Percentiles rank a stretch among this genome's conserved stretches.
These are phyloP conservation scores for Sarocladium strictum DNA, from an alignment of 2,329 filamentous ascomycete species.

Conservation along the genomic window DNA sequence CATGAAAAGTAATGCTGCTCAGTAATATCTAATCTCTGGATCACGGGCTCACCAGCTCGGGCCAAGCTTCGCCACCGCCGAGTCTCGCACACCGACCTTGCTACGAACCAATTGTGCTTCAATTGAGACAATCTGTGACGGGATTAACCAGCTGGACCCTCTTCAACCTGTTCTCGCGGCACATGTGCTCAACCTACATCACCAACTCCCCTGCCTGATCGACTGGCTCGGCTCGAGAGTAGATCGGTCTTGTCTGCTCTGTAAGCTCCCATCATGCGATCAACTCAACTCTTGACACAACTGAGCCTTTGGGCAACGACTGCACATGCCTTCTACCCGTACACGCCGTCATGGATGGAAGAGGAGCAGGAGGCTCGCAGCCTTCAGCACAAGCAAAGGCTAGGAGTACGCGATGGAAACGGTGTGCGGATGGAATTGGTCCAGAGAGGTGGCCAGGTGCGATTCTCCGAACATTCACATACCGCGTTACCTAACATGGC, in stretches of 20 bases:
- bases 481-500: not conserved
- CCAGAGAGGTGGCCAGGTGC: constrained; percentile 22
- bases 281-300: constrained; percentile 32
- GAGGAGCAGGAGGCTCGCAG: constrained; percentile 23
- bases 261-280: constrained; percentile 32
- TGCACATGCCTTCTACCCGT: constrained; percentile 43
- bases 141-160: constrained; percentile 12
- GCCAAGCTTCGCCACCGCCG: constrained; percentile 6
- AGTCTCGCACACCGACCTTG: constrained; percentile 5
- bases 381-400: constrained; percentile 16
- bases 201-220: not conserved
- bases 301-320: constrained; percentile 42
- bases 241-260: constrained; percentile 4
- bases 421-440: constrained; percentile 35
- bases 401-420: constrained; percentile 14
- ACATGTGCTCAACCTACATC: not conserved
- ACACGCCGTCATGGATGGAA: constrained; percentile 30
- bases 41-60: constrained; percentile 14
- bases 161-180: not conserved
- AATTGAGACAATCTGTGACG: constrained; percentile 18
- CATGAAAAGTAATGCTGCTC: constrained; percentile 17
- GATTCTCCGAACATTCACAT: not conserved
- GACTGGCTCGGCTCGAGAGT: constrained; percentile 7
- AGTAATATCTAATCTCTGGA: constrained; percentile 26
- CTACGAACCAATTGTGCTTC: constrained; percentile 10